Evolutionary conservation across 1,284 basidiomycete genomes (phyloP).

Genomic region (Ceratobasidium sp.): DNA sequence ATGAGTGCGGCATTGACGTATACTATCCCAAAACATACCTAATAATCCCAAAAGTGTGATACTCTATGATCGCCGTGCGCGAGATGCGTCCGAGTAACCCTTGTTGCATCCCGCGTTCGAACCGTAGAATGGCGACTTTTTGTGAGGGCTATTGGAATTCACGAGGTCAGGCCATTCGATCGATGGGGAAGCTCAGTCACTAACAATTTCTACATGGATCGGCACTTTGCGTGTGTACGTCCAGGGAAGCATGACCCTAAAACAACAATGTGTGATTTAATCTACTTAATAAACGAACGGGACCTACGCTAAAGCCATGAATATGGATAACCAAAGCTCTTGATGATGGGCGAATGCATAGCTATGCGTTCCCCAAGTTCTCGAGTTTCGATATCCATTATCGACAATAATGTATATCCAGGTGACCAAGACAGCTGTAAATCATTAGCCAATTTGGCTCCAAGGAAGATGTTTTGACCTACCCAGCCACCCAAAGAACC

Average conservation of each 20-base stretch:
- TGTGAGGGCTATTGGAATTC: constrained; percentile 61
- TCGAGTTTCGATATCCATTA: constrained; percentile 63
- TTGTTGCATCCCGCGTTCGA: constrained; percentile 70
- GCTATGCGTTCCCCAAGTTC: constrained; percentile 63
- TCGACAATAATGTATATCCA: constrained; percentile 71
- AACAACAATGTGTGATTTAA: constrained; percentile 27
- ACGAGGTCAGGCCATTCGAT: background rate
- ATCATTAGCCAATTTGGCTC: background rate
- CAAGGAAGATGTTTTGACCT: background rate
- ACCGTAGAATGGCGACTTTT: constrained; percentile 70
- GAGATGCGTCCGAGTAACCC: constrained; percentile 69
- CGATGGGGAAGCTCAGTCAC: constrained; percentile 43
- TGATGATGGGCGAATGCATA: constrained; percentile 65
- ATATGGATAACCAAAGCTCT: constrained; percentile 74
- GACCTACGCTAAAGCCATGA: constrained; percentile 74
- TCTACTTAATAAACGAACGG: background rate
- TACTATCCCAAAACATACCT: background rate
- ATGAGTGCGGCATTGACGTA: background rate
- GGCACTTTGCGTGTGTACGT: constrained; percentile 72
- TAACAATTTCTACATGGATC: constrained; percentile 76
- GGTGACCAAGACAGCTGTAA: constrained; percentile 58
- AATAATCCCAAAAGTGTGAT: constrained; percentile 71
- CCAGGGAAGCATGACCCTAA: constrained; percentile 74
- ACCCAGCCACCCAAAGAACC: constrained; percentile 69
- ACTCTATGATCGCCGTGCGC: constrained; percentile 66